These are phyloP conservation scores for Orbilia oligospora DNA, from an alignment of 2,329 filamentous ascomycete species.

Conservation along the genomic window DNA sequence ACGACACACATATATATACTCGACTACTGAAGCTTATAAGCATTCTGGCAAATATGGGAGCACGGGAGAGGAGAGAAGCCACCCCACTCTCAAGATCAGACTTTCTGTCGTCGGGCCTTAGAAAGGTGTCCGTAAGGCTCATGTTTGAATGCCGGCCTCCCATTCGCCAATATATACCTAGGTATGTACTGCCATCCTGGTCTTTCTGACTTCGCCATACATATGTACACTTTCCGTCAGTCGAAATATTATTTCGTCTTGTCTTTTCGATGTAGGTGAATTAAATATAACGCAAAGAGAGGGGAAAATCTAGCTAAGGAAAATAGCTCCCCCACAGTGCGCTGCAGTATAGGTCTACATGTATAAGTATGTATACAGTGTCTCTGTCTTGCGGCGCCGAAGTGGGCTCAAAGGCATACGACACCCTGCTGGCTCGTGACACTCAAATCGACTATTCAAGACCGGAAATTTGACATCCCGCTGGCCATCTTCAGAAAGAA, in stretches of 20 bases:
- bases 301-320: slow-evolving; percentile 19
- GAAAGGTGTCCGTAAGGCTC: slow-evolving; percentile 22
- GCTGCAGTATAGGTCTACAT: too few relatives aligned
- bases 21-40: too few relatives aligned
- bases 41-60: too few relatives aligned
- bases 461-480: slow-evolving; percentile 3
- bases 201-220: not conserved
- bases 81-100: slow-evolving; percentile 2
- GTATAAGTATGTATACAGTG: too few relatives aligned
- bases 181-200: slow-evolving; percentile 12
- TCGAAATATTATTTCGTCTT: slow-evolving; percentile 3
- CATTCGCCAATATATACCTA: slow-evolving; percentile 43
- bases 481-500: slow-evolving; percentile 8
- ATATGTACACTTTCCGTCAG: not conserved
- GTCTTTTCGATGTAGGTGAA: slow-evolving; percentile 2
- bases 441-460: not conserved
- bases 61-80: not conserved
- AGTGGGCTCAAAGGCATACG: slow-evolving; percentile 17
- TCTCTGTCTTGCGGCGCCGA: not conserved
- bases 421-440: slow-evolving; percentile 38
- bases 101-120: slow-evolving; percentile 9
- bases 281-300: not conserved
- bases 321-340: slow-evolving; percentile 4
- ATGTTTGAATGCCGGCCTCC: slow-evolving; percentile 41
- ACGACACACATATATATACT: too few relatives aligned